phyloP scores from a whole-genome alignment of 208 protist genomes.

The Wallacemonas collosoma region DNA sequence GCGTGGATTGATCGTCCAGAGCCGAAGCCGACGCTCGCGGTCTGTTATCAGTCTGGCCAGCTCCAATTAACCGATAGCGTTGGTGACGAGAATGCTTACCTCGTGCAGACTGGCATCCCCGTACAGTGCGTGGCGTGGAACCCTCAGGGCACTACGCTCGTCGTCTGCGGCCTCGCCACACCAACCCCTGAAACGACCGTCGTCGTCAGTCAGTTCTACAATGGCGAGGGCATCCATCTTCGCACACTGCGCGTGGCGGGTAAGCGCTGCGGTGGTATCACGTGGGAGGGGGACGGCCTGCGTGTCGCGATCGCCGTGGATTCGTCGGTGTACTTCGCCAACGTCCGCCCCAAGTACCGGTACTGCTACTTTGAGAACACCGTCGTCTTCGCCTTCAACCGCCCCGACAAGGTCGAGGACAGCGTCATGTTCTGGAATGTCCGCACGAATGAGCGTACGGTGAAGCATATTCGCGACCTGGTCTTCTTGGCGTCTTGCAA shows the following conservation, averaged over 20 bases:
- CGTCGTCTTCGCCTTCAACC: constrained; percentile 91
- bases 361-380: constrained; percentile 95
- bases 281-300: constrained; percentile 95
- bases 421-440: constrained; percentile 96
- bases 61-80: constrained; percentile 94
- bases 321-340: constrained; percentile 96
- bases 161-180: constrained; percentile 72
- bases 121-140: constrained; percentile 91
- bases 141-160: constrained; percentile 92
- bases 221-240: constrained; percentile 87
- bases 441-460: constrained; percentile 88
- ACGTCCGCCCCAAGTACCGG: constrained; percentile 95
- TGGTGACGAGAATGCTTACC: constrained; percentile 78
- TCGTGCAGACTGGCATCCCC: constrained; percentile 91
- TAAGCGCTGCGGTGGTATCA: constrained; percentile 78
- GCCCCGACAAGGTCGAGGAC: constrained; percentile 91
- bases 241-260: constrained; percentile 92
- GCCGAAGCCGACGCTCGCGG: constrained; percentile 78
- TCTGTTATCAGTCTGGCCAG: constrained; percentile 89
- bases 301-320: constrained; percentile 95
- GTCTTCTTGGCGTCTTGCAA: constrained; percentile 67
- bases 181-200: constrained; percentile 28
- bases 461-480: constrained; percentile 91
- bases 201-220: constrained; percentile 95
- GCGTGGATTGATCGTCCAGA: constrained; percentile 85